These are phyloP conservation scores for Polyporus arcularius DNA, from an alignment of 768 basidiomycete genomes.

Conservation along the genomic window DNA sequence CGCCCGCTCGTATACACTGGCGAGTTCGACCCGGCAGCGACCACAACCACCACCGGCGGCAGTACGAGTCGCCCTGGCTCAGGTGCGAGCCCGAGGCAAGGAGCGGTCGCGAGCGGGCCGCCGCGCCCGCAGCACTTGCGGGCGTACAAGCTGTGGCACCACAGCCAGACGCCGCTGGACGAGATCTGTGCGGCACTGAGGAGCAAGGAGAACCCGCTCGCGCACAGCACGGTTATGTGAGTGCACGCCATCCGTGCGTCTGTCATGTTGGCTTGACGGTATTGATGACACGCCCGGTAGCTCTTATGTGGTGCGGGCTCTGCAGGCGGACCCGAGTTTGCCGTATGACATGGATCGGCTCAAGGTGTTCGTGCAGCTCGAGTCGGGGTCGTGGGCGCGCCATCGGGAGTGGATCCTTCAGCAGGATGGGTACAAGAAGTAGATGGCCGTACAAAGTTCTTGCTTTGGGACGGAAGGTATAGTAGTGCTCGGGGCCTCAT, in stretches of 20 bases:
- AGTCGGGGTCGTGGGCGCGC: slow-evolving; percentile 43
- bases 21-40: neutral
- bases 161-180: slow-evolving; percentile 34
- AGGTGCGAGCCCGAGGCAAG: neutral
- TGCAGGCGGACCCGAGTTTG: slow-evolving; percentile 40
- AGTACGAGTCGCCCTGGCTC: neutral
- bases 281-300: slow-evolving; percentile 25
- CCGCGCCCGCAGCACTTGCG: slow-evolving; percentile 37
- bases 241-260: slow-evolving; percentile 6
- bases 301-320: slow-evolving; percentile 44
- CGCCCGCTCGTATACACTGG: neutral
- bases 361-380: slow-evolving; percentile 39
- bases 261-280: neutral
- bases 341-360: slow-evolving; percentile 38
- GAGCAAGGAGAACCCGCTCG: slow-evolving; percentile 41
- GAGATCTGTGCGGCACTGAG: slow-evolving; percentile 43
- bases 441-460: neutral
- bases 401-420: slow-evolving; percentile 40
- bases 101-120: neutral
- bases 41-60: neutral
- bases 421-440: slow-evolving; percentile 14
- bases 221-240: slow-evolving; percentile 50
- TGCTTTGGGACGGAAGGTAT: too few relatives aligned
- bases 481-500: too few relatives aligned
- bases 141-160: slow-evolving; percentile 49